A percentile compares a stretch with the other conserved stretches of the same genome.
These are phyloP conservation scores for Didymella arachidicola DNA, from an alignment of 2,329 filamentous ascomycete genomes.

Conservation along the genomic window DNA sequence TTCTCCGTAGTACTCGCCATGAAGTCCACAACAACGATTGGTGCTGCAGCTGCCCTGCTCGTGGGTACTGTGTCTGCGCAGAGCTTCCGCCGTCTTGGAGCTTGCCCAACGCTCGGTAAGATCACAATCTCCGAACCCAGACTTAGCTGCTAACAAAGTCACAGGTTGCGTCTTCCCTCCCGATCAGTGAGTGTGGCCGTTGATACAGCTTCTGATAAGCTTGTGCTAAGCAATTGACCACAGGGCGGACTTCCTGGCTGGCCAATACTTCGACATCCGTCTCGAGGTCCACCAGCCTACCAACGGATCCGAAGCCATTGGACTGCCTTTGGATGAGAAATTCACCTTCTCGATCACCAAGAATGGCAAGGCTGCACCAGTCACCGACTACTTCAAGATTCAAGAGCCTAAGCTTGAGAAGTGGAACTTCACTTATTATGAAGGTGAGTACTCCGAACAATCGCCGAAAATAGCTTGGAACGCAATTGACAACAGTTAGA, in stretches of 20 bases:
- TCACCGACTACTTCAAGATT: slow-evolving; percentile 73
- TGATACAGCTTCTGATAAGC: slow-evolving; percentile 11
- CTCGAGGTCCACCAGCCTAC: slow-evolving; percentile 82
- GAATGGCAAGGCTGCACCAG: slow-evolving; percentile 62
- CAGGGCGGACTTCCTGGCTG: slow-evolving; percentile 80
- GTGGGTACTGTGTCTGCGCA: slow-evolving; percentile 53
- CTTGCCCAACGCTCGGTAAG: slow-evolving; percentile 63
- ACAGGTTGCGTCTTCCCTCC: slow-evolving; percentile 63
- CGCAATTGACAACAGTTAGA: slow-evolving; percentile 54
- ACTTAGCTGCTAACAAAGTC: slow-evolving; percentile 26
- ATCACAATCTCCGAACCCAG: background rate
- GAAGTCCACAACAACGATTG: slow-evolving; percentile 41
- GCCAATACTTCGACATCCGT: slow-evolving; percentile 84
- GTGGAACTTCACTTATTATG: slow-evolving; percentile 86
- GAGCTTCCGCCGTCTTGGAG: slow-evolving; percentile 64
- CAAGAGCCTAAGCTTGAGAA: slow-evolving; percentile 76
- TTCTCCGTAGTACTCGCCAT: slow-evolving; percentile 37
- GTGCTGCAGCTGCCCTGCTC: slow-evolving; percentile 41
- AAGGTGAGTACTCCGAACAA: slow-evolving; percentile 57
- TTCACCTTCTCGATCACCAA: slow-evolving; percentile 80
- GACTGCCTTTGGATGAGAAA: slow-evolving; percentile 72
- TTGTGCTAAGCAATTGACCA: slow-evolving; percentile 13
- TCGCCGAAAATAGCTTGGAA: background rate
- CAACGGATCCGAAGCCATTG: slow-evolving; percentile 82
- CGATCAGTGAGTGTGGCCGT: slow-evolving; percentile 57